Evolutionary conservation across 2,329 filamentous ascomycete species (phyloP), one percentile per base, ranked within the genome.

Genomic region (Exophiala viscosa): DNA sequence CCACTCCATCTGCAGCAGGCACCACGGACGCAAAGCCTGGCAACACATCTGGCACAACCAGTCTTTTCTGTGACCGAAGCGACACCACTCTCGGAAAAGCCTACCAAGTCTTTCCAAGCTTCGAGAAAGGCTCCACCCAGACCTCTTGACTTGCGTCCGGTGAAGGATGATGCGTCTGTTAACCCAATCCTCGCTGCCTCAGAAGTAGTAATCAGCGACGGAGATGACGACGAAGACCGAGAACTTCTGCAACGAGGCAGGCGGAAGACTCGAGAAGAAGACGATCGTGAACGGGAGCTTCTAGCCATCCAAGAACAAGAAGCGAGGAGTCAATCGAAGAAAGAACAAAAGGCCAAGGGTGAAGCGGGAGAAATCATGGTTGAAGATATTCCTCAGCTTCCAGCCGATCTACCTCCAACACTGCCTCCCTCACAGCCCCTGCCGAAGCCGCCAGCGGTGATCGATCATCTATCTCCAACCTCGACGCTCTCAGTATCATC

Each of bases 111-210:
- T 4, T 74, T 79, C 8, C 77, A 80, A 2, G 79, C 83, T 1
- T 84, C 86, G 11, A 81, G 91, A 54, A 96, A 95, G 68, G 82
- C 86, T 5, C 90, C 91, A 2, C 92, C 92, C 42, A 88, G 90
- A 10, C 91, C 92, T 1, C 70, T 97, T 48, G 85, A 91, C 65
- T 76, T 97, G 18, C 78, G 77, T 17, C 72, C 72, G 55, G 66
- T 67, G 14, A 69, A 70, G 52, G 60, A 54, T 34, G 59, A 56
- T 23, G 17, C 50, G 20, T 28, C 42, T 3, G 28, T 38, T 32
- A 34, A 45, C n/a, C 47, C 49, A 39, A 34, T 39, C 17, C 40
- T 44, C 1, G 49, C 48, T 2, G 28, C 42, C 11, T 23, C 17
- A 13, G 59, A 60, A 10, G 39, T 36, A 9, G 42, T 55, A 13